Percentiles rank a stretch among this genome's conserved stretches.
These are phyloP conservation scores for Mallotus japonicus DNA, from an alignment of 441 rosid species.

Conservation along the genomic window DNA sequence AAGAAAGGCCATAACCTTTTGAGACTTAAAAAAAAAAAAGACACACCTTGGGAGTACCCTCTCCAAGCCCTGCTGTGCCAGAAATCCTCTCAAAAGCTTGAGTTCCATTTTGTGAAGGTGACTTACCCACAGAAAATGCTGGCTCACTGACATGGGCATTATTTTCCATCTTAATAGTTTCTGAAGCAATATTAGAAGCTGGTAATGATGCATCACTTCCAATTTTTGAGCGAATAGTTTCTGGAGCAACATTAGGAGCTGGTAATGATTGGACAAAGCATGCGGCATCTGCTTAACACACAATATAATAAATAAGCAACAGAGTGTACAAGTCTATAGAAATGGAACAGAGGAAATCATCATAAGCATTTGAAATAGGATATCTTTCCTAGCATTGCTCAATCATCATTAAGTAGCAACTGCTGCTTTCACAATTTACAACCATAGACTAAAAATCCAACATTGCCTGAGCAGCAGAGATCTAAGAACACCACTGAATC, in stretches of 20 bases:
- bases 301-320: conserved; percentile 1
- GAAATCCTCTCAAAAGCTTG: conserved; percentile 42
- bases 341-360: background rate
- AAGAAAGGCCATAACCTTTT: background rate
- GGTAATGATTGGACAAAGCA: conserved; percentile 22
- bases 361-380: background rate
- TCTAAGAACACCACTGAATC: background rate
- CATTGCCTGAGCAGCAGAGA: background rate
- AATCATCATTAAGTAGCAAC: background rate
- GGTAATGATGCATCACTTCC: conserved; percentile 30
- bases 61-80: conserved; percentile 81
- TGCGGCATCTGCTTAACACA: conserved; percentile 31
- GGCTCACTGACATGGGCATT: conserved; percentile 40
- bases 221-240: conserved; percentile 33
- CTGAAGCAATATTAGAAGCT: conserved; percentile 32
- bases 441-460: background rate
- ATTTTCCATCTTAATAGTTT: conserved; percentile 36
- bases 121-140: conserved; percentile 52
- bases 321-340: background rate
- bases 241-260: conserved; percentile 32
- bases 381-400: background rate
- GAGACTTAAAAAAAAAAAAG: background rate
- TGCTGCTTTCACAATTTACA: background rate
- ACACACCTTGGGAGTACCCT: conserved; percentile 93
- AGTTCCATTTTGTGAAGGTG: conserved; percentile 47